Evolutionary conservation across 108 stramenopile genomes (phyloP).

Genomic region (Stephanodiscus triporus): DNA sequence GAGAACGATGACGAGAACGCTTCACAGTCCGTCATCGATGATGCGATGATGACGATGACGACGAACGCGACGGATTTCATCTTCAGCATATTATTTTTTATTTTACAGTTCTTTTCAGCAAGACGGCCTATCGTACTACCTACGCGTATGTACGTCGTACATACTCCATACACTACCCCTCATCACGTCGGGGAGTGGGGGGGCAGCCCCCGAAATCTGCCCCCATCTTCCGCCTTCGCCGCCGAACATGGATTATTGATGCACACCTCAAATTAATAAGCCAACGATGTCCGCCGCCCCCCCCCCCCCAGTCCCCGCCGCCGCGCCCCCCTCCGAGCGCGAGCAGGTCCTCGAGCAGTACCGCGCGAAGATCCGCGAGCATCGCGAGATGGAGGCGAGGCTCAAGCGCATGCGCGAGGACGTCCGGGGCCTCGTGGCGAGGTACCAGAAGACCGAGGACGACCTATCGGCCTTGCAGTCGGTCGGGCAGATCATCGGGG

Average conservation of each 20-base stretch:
- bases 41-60: no score
- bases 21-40: no score
- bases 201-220: no score
- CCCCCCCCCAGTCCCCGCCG: slow-evolving; percentile 16
- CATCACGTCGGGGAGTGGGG: no score
- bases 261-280: not conserved
- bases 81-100: no score
- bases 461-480: slow-evolving; percentile 94
- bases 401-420: slow-evolving; percentile 92
- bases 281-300: slow-evolving; percentile 25
- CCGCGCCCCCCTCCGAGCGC: slow-evolving; percentile 60
- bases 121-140: no score
- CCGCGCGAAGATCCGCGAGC: slow-evolving; percentile 91
- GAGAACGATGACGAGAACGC: no score
- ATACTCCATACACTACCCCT: no score
- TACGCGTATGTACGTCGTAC: no score
- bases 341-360: slow-evolving; percentile 92
- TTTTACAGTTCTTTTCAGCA: no score
- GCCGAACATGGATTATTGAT: not conserved
- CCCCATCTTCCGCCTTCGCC: not conserved
- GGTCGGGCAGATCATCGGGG: slow-evolving; percentile 98
- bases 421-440: slow-evolving; percentile 79
- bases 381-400: slow-evolving; percentile 91
- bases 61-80: not conserved
- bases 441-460: slow-evolving; percentile 97